Evolutionary conservation across 176 grass and related monocot species (phyloP).

Genomic region (Thalia dealbata): DNA sequence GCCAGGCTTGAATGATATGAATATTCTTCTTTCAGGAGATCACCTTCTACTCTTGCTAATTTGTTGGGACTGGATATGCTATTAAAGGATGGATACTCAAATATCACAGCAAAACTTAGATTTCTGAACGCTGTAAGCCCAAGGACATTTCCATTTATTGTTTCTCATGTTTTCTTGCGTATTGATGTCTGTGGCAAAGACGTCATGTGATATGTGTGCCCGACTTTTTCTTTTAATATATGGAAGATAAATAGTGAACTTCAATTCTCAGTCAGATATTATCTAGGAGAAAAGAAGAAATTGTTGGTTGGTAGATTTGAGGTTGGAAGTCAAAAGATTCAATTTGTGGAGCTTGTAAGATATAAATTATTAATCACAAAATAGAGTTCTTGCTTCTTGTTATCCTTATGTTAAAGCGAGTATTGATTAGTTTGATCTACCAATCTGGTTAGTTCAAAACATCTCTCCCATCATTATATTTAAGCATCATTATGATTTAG

Average conservation of each 20-base stretch:
- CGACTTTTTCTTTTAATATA: not conserved
- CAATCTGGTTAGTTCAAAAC: not conserved
- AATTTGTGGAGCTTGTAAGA: not conserved
- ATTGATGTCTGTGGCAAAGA: not conserved
- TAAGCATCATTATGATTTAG: too few species aligned
- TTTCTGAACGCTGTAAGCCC: slow-evolving; percentile 73
- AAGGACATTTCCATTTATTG: not conserved
- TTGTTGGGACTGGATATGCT: slow-evolving; percentile 65
- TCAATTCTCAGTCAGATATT: not conserved
- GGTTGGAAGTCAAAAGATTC: not conserved
- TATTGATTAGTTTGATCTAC: not conserved
- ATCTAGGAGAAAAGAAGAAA: not conserved
- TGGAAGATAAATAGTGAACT: not conserved
- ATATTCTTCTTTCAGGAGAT: slow-evolving; percentile 48
- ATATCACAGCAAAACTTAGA: slow-evolving; percentile 68
- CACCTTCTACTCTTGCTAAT: slow-evolving; percentile 72
- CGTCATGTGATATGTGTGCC: not conserved
- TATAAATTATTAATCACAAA: not conserved
- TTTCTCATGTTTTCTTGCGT: not conserved
- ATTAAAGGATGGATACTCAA: slow-evolving; percentile 91
- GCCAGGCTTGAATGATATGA: not conserved
- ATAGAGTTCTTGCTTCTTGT: not conserved
- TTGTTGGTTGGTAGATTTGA: not conserved
- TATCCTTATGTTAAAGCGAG: not conserved
- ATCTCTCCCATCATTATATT: not conserved